Percentiles rank a stretch among this genome's conserved stretches.
Evolutionary conservation across 1,284 basidiomycete species (phyloP).

Genomic region (Blastosporella zonata): DNA sequence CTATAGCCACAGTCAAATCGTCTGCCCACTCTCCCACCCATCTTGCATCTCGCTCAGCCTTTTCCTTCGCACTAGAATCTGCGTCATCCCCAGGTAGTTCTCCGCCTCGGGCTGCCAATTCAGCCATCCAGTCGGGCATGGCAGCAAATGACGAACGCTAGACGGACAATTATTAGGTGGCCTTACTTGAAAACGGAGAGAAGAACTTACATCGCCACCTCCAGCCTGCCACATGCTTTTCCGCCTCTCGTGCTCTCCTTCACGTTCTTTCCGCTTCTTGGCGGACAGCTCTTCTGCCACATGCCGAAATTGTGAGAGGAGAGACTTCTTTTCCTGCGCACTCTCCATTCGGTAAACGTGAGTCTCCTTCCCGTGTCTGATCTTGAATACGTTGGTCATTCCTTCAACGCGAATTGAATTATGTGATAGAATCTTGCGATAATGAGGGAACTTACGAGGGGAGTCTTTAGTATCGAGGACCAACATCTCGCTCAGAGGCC

Average conservation of each 20-base stretch:
- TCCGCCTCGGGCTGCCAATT: constrained; percentile 56
- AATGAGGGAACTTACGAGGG: constrained; percentile 53
- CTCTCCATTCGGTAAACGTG: constrained; percentile 89
- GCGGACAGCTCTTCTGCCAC: constrained; percentile 89
- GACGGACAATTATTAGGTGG: not conserved
- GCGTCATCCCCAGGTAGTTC: constrained; percentile 38
- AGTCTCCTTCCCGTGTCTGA: constrained; percentile 90
- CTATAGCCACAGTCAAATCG: constrained; percentile 88
- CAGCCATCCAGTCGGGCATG: constrained; percentile 71
- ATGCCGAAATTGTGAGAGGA: constrained; percentile 85
- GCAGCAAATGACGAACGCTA: constrained; percentile 44
- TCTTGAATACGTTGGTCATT: constrained; percentile 95
- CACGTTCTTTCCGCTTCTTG: constrained; percentile 87
- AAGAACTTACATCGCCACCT: constrained; percentile 47
- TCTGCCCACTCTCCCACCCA: constrained; percentile 93
- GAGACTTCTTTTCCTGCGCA: constrained; percentile 79
- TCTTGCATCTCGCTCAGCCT: constrained; percentile 72
- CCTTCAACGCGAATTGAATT: constrained; percentile 41
- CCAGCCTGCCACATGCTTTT: constrained; percentile 70
- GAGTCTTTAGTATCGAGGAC: constrained; percentile 96
- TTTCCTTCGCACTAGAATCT: constrained; percentile 54
- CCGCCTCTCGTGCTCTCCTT: constrained; percentile 85
- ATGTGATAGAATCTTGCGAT: not conserved
- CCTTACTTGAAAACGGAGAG: not conserved
- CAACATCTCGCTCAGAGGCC: constrained; percentile 88